phyloP scores from a whole-genome alignment of 2,329 filamentous ascomycete genomes.

The Talaromyces sp. region DNA sequence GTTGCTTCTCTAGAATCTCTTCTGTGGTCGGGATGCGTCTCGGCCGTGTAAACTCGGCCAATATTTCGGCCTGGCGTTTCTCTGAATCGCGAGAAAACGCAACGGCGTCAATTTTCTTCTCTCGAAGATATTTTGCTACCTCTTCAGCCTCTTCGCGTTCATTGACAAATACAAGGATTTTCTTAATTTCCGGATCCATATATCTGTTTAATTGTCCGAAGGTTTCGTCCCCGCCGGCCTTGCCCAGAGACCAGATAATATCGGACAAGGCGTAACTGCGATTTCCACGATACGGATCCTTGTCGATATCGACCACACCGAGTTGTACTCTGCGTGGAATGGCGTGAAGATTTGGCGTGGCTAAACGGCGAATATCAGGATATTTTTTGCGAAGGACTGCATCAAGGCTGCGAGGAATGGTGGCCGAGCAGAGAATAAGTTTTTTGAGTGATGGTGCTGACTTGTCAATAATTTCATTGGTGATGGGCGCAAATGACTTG shows the following conservation, averaged over 20 bases:
- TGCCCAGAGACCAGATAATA: slow-evolving; percentile 87
- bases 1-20: slow-evolving; percentile 26
- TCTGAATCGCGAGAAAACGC: slow-evolving; percentile 80
- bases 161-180: slow-evolving; percentile 93
- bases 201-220: slow-evolving; percentile 27
- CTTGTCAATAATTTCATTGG: slow-evolving; percentile 74
- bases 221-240: slow-evolving; percentile 53
- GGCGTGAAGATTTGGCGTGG: slow-evolving; percentile 91
- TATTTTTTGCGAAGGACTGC: slow-evolving; percentile 74
- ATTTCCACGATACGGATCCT: slow-evolving; percentile 89
- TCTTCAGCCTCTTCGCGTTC: slow-evolving; percentile 84
- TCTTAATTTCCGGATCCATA: slow-evolving; percentile 59
- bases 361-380: slow-evolving; percentile 76
- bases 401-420: slow-evolving; percentile 86
- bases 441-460: slow-evolving; percentile 75
- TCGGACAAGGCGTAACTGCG: slow-evolving; percentile 91
- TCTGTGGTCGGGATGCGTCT: slow-evolving; percentile 30
- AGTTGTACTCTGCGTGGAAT: slow-evolving; percentile 93
- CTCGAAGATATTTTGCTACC: slow-evolving; percentile 69
- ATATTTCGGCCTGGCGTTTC: slow-evolving; percentile 69
- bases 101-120: slow-evolving; percentile 83
- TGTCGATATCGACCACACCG: slow-evolving; percentile 84
- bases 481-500: slow-evolving; percentile 81
- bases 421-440: slow-evolving; percentile 89
- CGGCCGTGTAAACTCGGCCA: slow-evolving; percentile 63